Base-by-base conservation (phyloP, 164 flowering plant genomes). In the Paratinospora sagittata region DNA sequence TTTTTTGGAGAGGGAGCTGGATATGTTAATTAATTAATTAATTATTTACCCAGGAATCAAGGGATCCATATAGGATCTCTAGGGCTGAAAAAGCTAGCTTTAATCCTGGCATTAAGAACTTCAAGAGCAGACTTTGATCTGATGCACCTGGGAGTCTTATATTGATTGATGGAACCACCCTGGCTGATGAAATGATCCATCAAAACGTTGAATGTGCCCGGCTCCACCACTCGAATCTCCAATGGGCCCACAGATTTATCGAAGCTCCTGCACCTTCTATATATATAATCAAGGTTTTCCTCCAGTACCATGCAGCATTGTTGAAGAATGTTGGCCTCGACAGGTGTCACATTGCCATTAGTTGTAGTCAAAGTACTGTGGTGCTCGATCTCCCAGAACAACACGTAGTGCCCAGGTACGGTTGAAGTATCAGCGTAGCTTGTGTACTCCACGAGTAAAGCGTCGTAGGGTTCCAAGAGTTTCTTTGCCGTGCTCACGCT, bases 371-470 rank as follows among this genome's bases (percentile, higher is more conserved):
- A 30, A 30, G 73, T 63, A 27, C 66, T 66, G 37, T 67, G 72
- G 47, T 68, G 63, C 6, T 64, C 74, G 16, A 92, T 82, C 73
- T 93, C 98, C 97, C 98, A 89, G 68, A 63, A 90, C 30, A 93
- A 67, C 1, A 89, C 93, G 55, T 93, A 90, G 78, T 93, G 98
- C 0, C 98, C 98, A 0, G 98, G 98, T 26, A 88, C 65, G n/a
- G 90, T 65, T 6, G 90, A 82, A 0, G 95, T 82, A 57, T 89
- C 95, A 0, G 93, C 89, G 65, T 79, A 87, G 83, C 93, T 88
- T 0, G 98, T 93, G 89, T 93, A 93, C 67, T 93, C 98, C 19
- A 79, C 85, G 0, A 93, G 90, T 2, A 87, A 75, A 11, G 85
- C 83, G 58, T 81, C 71, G 82, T 77, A 72, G 3, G 91, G 88